Evolutionary conservation across 2,329 filamentous ascomycete species (phyloP).

Genomic region (Penicillium frequentans): DNA sequence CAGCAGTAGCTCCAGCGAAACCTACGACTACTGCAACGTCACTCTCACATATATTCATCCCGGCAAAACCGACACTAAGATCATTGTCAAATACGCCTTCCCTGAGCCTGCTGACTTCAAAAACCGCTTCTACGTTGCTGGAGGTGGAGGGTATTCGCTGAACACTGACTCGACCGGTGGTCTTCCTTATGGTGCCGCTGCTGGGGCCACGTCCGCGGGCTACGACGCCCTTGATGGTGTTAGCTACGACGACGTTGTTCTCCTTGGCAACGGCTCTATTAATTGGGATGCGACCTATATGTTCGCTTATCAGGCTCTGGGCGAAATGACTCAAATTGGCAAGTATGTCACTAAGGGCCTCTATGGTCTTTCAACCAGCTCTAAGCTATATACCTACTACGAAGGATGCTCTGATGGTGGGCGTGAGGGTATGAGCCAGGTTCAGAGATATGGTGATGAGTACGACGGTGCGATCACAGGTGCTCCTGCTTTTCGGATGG

Average conservation of each 20-base stretch:
- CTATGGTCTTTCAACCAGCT: not conserved
- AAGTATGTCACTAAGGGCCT: not conserved
- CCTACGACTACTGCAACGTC: slow-evolving; percentile 42
- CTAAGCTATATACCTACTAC: slow-evolving; percentile 41
- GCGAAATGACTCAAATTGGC: not conserved
- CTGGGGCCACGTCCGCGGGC: slow-evolving; percentile 45
- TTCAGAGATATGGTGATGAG: slow-evolving; percentile 51
- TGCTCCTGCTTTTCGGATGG: slow-evolving; percentile 49
- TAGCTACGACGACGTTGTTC: slow-evolving; percentile 39
- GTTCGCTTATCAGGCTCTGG: not conserved
- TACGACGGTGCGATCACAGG: slow-evolving; percentile 50
- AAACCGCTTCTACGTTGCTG: slow-evolving; percentile 48
- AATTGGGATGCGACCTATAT: not conserved
- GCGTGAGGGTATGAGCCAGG: slow-evolving; percentile 53
- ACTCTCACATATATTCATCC: slow-evolving; percentile 45
- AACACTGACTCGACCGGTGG: slow-evolving; percentile 40
- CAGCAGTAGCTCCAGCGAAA: slow-evolving; percentile 15
- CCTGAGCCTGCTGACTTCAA: slow-evolving; percentile 39
- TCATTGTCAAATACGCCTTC: slow-evolving; percentile 40
- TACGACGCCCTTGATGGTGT: slow-evolving; percentile 44
- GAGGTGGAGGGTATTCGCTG: slow-evolving; percentile 47
- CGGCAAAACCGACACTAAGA: slow-evolving; percentile 36
- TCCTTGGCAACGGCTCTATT: slow-evolving; percentile 28
- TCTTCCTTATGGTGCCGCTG: slow-evolving; percentile 43
- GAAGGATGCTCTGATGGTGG: slow-evolving; percentile 58